phyloP scores from a whole-genome alignment of 2,329 filamentous ascomycete genomes.

The Cladophialophora bantiana region DNA sequence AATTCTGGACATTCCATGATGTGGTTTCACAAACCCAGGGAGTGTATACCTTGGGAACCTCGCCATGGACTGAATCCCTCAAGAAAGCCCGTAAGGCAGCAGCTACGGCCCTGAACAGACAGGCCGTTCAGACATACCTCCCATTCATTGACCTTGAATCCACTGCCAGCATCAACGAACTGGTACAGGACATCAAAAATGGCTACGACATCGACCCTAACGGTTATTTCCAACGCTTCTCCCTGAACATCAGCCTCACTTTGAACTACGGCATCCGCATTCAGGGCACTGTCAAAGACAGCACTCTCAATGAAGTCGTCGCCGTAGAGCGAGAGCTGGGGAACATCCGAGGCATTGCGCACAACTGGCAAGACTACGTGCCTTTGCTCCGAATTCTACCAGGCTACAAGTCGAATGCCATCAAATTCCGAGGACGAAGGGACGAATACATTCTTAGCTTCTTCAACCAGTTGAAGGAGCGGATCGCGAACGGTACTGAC shows the following conservation, averaged over 20 bases:
- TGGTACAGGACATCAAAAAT: conserved; percentile 67
- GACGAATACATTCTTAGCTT: conserved; percentile 69
- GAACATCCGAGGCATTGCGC: conserved; percentile 76
- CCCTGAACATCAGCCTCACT: conserved; percentile 76
- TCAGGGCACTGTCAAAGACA: conserved; percentile 69
- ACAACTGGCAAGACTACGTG: conserved; percentile 73
- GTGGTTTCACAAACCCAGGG: conserved; percentile 74
- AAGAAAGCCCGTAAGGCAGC: conserved; percentile 78
- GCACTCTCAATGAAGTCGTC: conserved; percentile 73
- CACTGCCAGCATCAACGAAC: conserved; percentile 73
- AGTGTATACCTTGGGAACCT: conserved; percentile 77
- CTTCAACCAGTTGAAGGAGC: conserved; percentile 64
- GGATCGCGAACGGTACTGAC: conserved; percentile 67
- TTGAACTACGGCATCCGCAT: conserved; percentile 81
- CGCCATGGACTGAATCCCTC: conserved; percentile 80
- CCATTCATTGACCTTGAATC: conserved; percentile 81
- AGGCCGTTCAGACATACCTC: conserved; percentile 77
- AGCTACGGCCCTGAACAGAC: conserved; percentile 77
- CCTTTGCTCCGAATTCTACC: conserved; percentile 71
- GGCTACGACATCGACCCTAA: conserved; percentile 74
- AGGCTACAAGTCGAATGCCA: conserved; percentile 66
- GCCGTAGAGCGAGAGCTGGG: conserved; percentile 72
- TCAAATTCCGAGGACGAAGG: conserved; percentile 68
- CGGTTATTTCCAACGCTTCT: conserved; percentile 75
- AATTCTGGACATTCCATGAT: conserved; percentile 79